Percentiles rank a stretch among this genome's conserved stretches.
These are phyloP conservation scores for Collybia sp. DNA, from an alignment of 768 basidiomycete genomes.

Conservation along the genomic window DNA sequence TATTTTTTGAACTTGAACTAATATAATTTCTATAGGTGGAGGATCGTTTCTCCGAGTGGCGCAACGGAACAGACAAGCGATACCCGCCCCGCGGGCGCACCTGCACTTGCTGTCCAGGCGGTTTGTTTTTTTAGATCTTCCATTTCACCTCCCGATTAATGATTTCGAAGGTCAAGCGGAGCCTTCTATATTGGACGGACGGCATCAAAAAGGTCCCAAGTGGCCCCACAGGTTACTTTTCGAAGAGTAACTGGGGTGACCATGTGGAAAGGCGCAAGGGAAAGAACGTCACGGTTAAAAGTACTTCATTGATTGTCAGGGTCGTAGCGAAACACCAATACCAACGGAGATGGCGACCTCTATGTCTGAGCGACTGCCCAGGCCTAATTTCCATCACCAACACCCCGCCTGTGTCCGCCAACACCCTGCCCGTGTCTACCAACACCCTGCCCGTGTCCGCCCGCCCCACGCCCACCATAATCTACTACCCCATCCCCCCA, in stretches of 20 bases:
- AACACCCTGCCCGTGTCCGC: too few species aligned
- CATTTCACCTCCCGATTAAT: not conserved
- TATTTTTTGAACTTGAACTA: too few species aligned
- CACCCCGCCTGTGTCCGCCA: too few species aligned
- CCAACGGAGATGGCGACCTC: too few species aligned
- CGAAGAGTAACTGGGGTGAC: conserved; percentile 6
- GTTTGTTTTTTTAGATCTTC: not conserved
- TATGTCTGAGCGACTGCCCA: too few species aligned
- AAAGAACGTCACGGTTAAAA: conserved; percentile 1
- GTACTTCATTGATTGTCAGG: not conserved
- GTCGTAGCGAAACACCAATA: not conserved
- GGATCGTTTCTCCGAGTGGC: not conserved
- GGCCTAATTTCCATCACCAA: too few species aligned
- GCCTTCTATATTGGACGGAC: not conserved
- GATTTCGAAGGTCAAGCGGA: not conserved
- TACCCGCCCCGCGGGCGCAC: not conserved
- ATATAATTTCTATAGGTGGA: not conserved
- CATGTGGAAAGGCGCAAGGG: conserved; percentile 1
- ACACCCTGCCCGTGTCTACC: too few species aligned
- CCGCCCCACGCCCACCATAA: too few species aligned
- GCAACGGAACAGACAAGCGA: not conserved
- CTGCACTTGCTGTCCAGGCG: not conserved
- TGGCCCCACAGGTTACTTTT: conserved; percentile 4
- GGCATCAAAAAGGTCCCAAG: not conserved
- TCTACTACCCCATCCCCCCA: too few species aligned